These are phyloP conservation scores for Neurospora sp. DNA, from an alignment of 495 filamentous ascomycete species.

Conservation along the genomic window DNA sequence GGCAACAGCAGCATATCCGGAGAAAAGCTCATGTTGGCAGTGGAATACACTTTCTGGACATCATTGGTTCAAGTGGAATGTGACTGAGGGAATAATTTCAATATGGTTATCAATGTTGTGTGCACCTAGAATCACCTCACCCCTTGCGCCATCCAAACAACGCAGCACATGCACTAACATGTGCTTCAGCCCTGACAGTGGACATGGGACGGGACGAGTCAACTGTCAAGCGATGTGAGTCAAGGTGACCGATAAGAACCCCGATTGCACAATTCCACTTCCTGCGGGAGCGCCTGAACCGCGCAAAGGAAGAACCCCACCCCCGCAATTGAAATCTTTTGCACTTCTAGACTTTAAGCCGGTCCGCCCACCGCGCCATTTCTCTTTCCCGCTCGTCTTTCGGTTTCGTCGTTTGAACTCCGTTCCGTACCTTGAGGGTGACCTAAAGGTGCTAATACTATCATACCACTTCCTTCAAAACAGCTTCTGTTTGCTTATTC, in stretches of 20 bases:
- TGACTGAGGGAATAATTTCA: no score
- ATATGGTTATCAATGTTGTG: neutral
- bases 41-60: no score
- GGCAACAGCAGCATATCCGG: no score
- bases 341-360: neutral
- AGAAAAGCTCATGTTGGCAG: no score
- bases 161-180: neutral
- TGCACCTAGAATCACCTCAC: neutral
- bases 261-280: neutral
- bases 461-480: neutral
- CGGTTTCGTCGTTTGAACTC: neutral
- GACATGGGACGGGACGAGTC: neutral
- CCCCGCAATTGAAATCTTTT: constrained; percentile 12
- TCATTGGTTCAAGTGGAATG: no score
- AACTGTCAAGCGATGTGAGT: neutral
- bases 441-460: neutral
- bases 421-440: neutral
- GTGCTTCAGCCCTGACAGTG: neutral
- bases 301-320: constrained; percentile 4
- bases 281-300: neutral
- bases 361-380: constrained; percentile 6
- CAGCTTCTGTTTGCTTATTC: neutral
- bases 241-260: neutral
- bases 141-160: neutral
- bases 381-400: constrained; percentile 4